Evolutionary conservation across 2,329 filamentous ascomycete species (phyloP).

Genomic region (Pyricularia pennisetigena): DNA sequence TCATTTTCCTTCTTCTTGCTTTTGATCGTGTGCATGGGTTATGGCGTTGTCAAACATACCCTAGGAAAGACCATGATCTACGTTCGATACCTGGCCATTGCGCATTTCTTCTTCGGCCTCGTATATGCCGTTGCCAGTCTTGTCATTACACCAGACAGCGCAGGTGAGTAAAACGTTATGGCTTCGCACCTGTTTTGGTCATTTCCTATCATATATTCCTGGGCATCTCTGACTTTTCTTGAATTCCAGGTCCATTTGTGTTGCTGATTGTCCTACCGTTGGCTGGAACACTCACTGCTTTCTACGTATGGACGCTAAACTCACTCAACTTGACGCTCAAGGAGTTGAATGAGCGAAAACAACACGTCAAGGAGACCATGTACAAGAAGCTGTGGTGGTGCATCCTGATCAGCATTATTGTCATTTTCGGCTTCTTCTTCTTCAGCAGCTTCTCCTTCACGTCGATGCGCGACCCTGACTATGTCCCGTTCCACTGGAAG

Average conservation of each 20-base stretch:
- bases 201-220: not conserved
- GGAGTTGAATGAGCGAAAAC: conserved; percentile 88
- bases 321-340: conserved; percentile 92
- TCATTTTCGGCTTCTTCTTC: conserved; percentile 98
- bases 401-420: conserved; percentile 81
- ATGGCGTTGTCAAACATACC: conserved; percentile 91
- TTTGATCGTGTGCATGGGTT: conserved; percentile 98
- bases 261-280: conserved; percentile 89
- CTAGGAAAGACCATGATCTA: conserved; percentile 91
- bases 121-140: conserved; percentile 88
- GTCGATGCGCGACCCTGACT: conserved; percentile 73
- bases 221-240: not conserved
- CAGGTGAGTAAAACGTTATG: conserved; percentile 35
- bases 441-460: conserved; percentile 95
- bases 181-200: not conserved
- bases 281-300: conserved; percentile 84
- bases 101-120: conserved; percentile 90
- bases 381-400: conserved; percentile 99
- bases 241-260: conserved; percentile 62
- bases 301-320: conserved; percentile 98
- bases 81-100: conserved; percentile 81
- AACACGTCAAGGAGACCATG: conserved; percentile 88
- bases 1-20: conserved; percentile 98
- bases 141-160: conserved; percentile 78
- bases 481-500: conserved; percentile 95